Base-by-base conservation (phyloP, 306 rosid genomes). In the Delonix regia region DNA sequence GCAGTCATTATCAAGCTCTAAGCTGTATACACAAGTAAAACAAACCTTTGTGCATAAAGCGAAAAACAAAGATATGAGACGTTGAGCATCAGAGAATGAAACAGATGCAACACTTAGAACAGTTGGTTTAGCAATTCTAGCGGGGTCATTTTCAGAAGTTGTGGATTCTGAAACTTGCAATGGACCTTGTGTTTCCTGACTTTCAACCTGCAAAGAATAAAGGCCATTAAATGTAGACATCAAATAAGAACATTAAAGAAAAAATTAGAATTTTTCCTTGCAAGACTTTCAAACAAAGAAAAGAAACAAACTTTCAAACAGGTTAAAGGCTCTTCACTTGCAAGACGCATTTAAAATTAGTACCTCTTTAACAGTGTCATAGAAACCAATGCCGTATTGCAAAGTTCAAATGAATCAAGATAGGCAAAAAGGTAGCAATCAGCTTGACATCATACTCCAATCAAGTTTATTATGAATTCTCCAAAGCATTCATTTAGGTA, bases 11-110 rank as follows among this genome's bases (percentile, higher is more conserved):
- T 71, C 45, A 77, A 62, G 16, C 61, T 67, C 66, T n/a, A 49
- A 36, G 69, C 74, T 63, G 33, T 49, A 64, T 53, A 30, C 45
- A 8, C 47, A 73, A 60, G 65, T 60, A 39, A 76, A 53, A 72
- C 88, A 81, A 67, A 95, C 99, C 99, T 95, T 95, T 33, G 90
- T 88, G 75, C 98, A 95, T 70, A 95, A 78, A 78, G 99, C 98
- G 81, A 95, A 95, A 88, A 87, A 91, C 76, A 95, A 85, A 83
- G 99, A 93, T 71, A 90, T 86, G 56, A 86, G 87, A 80, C 96
- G 88, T 84, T 95, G 98, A 39, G 90, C 94, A 84, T 95, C 99
- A 83, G 90, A 67, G 71, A 91, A 78, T 27, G 94, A 87, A 82
- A 86, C 73, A 53, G 90, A 75, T 21, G 98, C 74, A 68, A 69